A percentile compares a stretch with the other conserved stretches of the same genome.
These are phyloP conservation scores for Penicillium sp. DNA, from an alignment of 2,329 filamentous ascomycete genomes.

Conservation along the genomic window DNA sequence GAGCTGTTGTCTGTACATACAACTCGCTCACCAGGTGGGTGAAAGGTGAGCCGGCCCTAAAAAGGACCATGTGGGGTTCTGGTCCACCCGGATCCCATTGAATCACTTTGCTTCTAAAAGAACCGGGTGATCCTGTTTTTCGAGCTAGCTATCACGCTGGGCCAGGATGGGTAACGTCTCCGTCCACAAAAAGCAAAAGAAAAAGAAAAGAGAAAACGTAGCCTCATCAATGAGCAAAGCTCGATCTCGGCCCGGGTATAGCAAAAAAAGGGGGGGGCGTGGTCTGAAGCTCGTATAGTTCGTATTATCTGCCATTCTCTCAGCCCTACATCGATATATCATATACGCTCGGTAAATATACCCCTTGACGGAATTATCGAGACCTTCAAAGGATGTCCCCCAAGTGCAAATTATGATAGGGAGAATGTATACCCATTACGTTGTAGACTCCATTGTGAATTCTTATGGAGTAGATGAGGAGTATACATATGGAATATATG, in stretches of 20 bases:
- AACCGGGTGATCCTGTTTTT: background rate
- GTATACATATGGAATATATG: too few species aligned
- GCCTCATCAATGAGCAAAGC: background rate
- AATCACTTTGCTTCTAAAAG: background rate
- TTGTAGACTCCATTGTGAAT: too few species aligned
- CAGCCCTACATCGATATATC: background rate
- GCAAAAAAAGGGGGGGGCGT: constrained; percentile 3
- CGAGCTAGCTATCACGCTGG: background rate
- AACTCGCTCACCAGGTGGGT: constrained; percentile 17
- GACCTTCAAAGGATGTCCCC: too few species aligned
- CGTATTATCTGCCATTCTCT: background rate
- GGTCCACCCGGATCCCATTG: constrained; percentile 3
- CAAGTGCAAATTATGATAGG: too few species aligned
- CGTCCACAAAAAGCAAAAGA: constrained; percentile 5
- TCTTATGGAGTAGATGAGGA: too few species aligned
- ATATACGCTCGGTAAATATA: background rate
- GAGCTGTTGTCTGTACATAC: background rate
- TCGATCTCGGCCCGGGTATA: background rate
- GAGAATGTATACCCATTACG: too few species aligned
- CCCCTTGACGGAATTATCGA: background rate
- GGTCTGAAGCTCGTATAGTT: background rate
- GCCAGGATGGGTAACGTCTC: constrained; percentile 15
- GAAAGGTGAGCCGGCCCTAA: constrained; percentile 15
- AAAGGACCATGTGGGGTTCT: constrained; percentile 6
- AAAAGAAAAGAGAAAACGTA: background rate